Percentiles rank a stretch among this genome's conserved stretches.
Conservation (phyloP, 345 rosid species). For the Hibiscus mutabilis region DNA sequence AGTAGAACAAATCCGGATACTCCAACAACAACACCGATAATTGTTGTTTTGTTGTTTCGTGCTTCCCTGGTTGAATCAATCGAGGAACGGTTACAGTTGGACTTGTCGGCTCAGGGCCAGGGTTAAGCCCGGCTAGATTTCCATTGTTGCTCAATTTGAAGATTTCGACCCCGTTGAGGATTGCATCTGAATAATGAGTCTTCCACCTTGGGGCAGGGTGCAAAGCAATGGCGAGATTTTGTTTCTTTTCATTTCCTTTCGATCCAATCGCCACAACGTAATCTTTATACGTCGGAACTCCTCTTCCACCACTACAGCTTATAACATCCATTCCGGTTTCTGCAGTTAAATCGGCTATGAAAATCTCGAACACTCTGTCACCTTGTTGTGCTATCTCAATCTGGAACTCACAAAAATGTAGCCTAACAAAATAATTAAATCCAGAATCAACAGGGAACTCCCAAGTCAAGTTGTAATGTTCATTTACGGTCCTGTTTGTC, state of each 20-base stretch:
- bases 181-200: not conserved
- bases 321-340: not conserved
- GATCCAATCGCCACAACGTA: not conserved
- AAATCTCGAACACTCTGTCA: not conserved
- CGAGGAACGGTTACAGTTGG: not conserved
- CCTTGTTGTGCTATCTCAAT: not conserved
- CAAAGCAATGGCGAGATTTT: not conserved
- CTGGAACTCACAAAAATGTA: constrained; percentile 5
- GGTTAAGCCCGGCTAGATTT: not conserved
- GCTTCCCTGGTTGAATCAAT: not conserved
- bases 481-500: not conserved
- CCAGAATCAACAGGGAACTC: constrained; percentile 4
- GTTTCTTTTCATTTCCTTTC: not conserved
- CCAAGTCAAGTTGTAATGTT: constrained; percentile 2
- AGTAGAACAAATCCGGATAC: not conserved
- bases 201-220: not conserved
- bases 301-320: not conserved
- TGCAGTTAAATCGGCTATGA: not conserved
- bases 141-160: not conserved
- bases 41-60: not conserved
- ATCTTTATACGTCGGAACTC: not conserved
- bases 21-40: not conserved
- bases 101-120: not conserved
- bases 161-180: not conserved
- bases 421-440: not conserved